Conservation (phyloP, 306 rosid species). For the Acacia confusa region DNA sequence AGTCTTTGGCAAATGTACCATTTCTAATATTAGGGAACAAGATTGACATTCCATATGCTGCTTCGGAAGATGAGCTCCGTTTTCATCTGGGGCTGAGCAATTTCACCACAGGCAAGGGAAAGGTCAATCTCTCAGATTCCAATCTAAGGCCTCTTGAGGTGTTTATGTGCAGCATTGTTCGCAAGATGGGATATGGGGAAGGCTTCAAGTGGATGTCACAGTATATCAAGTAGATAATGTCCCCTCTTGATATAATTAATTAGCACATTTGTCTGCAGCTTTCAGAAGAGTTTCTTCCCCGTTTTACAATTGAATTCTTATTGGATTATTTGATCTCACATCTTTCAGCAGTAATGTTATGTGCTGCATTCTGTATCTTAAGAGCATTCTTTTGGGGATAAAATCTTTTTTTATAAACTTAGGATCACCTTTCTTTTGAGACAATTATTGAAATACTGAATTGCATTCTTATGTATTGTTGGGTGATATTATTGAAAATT, state of each 20-base stretch:
- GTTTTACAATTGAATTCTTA: conserved; percentile 7
- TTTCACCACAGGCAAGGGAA: conserved; percentile 85
- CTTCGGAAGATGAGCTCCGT: conserved; percentile 83
- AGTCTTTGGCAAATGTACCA: conserved; percentile 64
- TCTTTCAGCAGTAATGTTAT: conserved; percentile 33
- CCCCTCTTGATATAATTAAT: conserved; percentile 28
- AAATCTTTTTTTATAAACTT: conserved; percentile 27
- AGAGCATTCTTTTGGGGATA: conserved; percentile 13
- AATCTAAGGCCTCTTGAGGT: conserved; percentile 80
- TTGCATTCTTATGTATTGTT: conserved; percentile 36
- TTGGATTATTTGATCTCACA: conserved; percentile 40
- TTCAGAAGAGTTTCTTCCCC: conserved; percentile 33
- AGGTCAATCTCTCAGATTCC: conserved; percentile 61
- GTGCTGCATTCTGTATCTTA: conserved; percentile 38
- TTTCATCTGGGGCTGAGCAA: conserved; percentile 69
- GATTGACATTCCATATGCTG: conserved; percentile 80
- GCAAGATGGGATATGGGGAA: conserved; percentile 87
- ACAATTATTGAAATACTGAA: conserved; percentile 21
- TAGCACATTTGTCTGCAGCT: conserved; percentile 39
- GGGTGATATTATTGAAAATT: conserved; percentile 24
- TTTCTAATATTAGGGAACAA: conserved; percentile 82
- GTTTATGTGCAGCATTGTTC: conserved; percentile 91
- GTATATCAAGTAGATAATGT: conserved; percentile 64
- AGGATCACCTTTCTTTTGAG: neutral
- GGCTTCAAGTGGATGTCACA: conserved; percentile 91